A percentile compares a stretch with the other conserved stretches of the same genome.
phyloP scores from a whole-genome alignment of 2,329 filamentous ascomycete genomes.

The Aspergillus clavatus region DNA sequence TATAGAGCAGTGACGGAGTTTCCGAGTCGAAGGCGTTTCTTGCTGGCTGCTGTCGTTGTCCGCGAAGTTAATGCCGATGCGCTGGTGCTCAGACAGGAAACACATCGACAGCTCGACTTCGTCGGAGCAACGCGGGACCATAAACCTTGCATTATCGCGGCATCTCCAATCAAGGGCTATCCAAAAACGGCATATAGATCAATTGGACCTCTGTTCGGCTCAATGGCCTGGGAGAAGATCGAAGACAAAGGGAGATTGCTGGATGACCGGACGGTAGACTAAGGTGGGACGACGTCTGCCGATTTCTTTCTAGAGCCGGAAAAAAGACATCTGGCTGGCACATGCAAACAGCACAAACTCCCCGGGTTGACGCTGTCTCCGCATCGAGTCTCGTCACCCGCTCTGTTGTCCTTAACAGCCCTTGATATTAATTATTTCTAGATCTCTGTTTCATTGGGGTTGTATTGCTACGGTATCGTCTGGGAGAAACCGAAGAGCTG shows the following conservation, averaged over 20 bases:
- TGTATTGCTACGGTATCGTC: neutral
- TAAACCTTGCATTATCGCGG: constrained; percentile 40
- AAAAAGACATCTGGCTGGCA: constrained; percentile 8
- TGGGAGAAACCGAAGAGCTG: neutral
- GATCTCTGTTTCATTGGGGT: neutral
- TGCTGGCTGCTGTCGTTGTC: constrained; percentile 32
- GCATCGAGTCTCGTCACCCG: neutral
- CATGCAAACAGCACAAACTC: constrained; percentile 41
- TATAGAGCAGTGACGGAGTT: constrained; percentile 43
- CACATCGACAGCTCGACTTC: constrained; percentile 39
- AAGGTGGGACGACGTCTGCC: constrained; percentile 2
- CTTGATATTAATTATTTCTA: neutral
- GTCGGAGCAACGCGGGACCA: constrained; percentile 40
- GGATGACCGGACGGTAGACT: constrained; percentile 1
- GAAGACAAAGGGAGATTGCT: constrained; percentile 3
- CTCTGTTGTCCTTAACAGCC: too few relatives aligned
- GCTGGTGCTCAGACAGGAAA: constrained; percentile 37
- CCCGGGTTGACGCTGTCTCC: neutral
- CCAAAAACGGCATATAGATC: neutral
- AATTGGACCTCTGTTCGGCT: constrained; percentile 15
- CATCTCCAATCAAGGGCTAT: constrained; percentile 22
- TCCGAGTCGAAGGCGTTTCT: constrained; percentile 36
- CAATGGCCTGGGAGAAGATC: constrained; percentile 10
- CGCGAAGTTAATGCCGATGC: constrained; percentile 33
- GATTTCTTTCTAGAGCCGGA: constrained; percentile 3